Conservation (phyloP, 176 grass and related monocot species). For the Paspalum notatum region DNA sequence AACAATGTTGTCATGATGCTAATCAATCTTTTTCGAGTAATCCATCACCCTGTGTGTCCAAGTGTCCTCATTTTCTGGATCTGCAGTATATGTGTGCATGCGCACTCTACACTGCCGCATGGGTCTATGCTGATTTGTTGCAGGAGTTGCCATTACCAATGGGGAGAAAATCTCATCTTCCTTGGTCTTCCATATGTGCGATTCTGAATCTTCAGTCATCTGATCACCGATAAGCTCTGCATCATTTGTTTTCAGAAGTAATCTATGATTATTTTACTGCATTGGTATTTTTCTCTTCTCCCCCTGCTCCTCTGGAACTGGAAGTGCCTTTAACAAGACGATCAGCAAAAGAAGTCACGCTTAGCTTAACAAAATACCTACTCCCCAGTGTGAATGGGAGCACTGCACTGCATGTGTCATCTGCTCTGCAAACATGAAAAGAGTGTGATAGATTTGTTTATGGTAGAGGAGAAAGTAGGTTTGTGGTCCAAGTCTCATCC, state of each 20-base stretch:
- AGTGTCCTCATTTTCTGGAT: not conserved
- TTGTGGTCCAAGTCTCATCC: slow-evolving; percentile 22
- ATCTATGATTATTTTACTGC: not conserved
- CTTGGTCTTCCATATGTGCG: not conserved
- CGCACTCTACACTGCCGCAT: not conserved
- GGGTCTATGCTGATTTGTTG: not conserved
- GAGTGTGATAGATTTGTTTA: slow-evolving; percentile 16
- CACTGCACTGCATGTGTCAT: slow-evolving; percentile 16
- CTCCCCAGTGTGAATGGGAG: slow-evolving; percentile 15
- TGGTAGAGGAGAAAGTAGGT: slow-evolving; percentile 31
- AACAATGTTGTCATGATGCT: not conserved
- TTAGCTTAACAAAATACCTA: slow-evolving; percentile 40
- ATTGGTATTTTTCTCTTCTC: no score
- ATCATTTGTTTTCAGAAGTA: not conserved
- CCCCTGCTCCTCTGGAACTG: not conserved
- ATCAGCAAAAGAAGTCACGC: slow-evolving; percentile 5
- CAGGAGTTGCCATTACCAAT: not conserved
- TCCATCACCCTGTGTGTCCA: not conserved
- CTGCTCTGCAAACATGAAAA: not conserved
- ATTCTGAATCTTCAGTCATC: not conserved
- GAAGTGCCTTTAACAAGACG: slow-evolving; percentile 4
- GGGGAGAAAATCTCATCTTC: not conserved
- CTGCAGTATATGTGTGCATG: not conserved
- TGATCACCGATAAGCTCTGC: not conserved
- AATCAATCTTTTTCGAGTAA: not conserved